phyloP scores from a whole-genome alignment of 164 flowering plant species.

The grape (Vitis vinifera) region ASM3070453v1 NC_081805.1:1763001-1763500 shows the following conservation, averaged over 20 bases:
- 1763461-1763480: conserved; percentile 28
- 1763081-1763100: conserved; percentile 20
- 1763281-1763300: conserved; percentile 48
- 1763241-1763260: conserved; percentile 35
- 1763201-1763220: conserved; percentile 2
- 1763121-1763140: conserved; percentile 23
- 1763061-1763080: conserved; percentile 40
- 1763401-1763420: conserved; percentile 40
- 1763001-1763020: conserved; percentile 34
- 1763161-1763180: background rate
- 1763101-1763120: conserved; percentile 19
- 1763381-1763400: conserved; percentile 25
- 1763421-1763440: conserved; percentile 46
- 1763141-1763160: conserved; percentile 42
- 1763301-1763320: conserved; percentile 90
- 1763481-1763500: conserved; percentile 41
- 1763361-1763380: conserved; percentile 27
- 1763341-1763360: conserved; percentile 57
- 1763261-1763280: conserved; percentile 33
- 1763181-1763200: background rate
- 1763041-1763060: conserved; percentile 45
- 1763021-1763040: conserved; percentile 41
- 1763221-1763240: conserved; percentile 35
- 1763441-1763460: conserved; percentile 37
- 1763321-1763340: conserved; percentile 95